Percentiles rank a stretch among this genome's conserved stretches.
Evolutionary conservation across 2,329 filamentous ascomycete species (phyloP).

Genomic region (Ploettnerulaceae sp.): DNA sequence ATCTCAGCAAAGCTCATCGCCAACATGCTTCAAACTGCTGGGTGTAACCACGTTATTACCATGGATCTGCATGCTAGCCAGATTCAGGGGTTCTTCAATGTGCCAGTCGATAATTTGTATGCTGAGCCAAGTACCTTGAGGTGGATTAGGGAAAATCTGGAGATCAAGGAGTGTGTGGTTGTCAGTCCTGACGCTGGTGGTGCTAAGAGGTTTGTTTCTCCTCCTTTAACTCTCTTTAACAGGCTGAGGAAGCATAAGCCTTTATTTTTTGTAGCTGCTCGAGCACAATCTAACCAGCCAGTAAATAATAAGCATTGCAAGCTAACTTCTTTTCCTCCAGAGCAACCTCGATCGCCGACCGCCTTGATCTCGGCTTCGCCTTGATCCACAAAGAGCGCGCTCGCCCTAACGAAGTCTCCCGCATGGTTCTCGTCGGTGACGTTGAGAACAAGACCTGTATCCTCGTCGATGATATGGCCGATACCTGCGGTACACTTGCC

Average conservation of each 20-base stretch:
- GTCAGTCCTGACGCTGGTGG: constrained; percentile 93
- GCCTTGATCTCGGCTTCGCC: constrained; percentile 83
- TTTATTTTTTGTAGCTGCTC: neutral
- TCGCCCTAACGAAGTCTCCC: constrained; percentile 82
- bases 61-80: constrained; percentile 95
- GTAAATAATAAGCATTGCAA: no score
- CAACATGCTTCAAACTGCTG: constrained; percentile 94
- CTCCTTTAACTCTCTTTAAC: neutral
- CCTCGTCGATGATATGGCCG: constrained; percentile 96
- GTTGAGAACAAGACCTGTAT: constrained; percentile 90
- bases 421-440: constrained; percentile 94
- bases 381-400: constrained; percentile 96
- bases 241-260: neutral
- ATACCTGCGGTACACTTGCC: constrained; percentile 82
- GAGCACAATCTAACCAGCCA: no score
- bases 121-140: constrained; percentile 87
- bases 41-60: constrained; percentile 88
- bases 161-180: constrained; percentile 80
- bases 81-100: constrained; percentile 94
- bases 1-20: constrained; percentile 95
- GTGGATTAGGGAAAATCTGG: constrained; percentile 85
- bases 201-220: constrained; percentile 65
- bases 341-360: constrained; percentile 88
- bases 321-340: constrained; percentile 38
- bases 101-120: constrained; percentile 73